phyloP scores from a whole-genome alignment of 805 yeast genomes.

The Cephaloascus fragrans region DNA sequence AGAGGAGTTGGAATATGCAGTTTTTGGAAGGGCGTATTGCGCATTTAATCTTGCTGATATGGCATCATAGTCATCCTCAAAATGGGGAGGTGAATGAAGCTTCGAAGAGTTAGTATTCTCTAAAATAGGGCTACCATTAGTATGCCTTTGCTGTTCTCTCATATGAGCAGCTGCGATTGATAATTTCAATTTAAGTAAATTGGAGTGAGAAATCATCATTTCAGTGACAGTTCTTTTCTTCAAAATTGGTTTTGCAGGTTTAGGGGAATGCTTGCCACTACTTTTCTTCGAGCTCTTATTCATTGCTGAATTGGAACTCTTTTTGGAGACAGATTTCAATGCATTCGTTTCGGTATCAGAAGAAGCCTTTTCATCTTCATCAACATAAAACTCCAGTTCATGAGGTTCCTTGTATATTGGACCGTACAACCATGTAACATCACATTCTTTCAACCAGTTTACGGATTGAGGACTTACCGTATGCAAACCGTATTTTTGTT shows the following conservation, averaged over 20 bases:
- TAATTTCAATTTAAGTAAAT: slow-evolving; percentile 9
- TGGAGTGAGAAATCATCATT: slow-evolving; percentile 57
- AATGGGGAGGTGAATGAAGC: slow-evolving; percentile 10
- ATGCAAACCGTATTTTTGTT: slow-evolving; percentile 50
- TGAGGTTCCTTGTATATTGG: slow-evolving; percentile 53
- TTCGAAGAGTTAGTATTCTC: not conserved
- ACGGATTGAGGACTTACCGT: slow-evolving; percentile 88
- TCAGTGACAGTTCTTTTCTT: slow-evolving; percentile 83
- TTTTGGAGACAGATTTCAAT: slow-evolving; percentile 2
- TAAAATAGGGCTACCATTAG: not conserved
- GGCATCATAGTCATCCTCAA: slow-evolving; percentile 14
- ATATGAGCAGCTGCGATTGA: slow-evolving; percentile 5
- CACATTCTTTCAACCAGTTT: slow-evolving; percentile 95
- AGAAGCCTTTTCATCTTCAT: slow-evolving; percentile 5
- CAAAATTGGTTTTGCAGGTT: slow-evolving; percentile 65
- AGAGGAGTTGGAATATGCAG: not conserved
- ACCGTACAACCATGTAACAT: slow-evolving; percentile 97
- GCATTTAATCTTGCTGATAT: slow-evolving; percentile 14
- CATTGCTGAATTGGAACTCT: not conserved
- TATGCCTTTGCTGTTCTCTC: not conserved
- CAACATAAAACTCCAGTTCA: slow-evolving; percentile 11
- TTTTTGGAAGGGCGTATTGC: slow-evolving; percentile 9
- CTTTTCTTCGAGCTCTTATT: slow-evolving; percentile 1
- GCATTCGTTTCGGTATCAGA: slow-evolving; percentile 1
- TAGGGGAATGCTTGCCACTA: not conserved